phyloP scores from a whole-genome alignment of 129 eudicot genomes.

The Chrysanthemum seticuspe region DNA sequence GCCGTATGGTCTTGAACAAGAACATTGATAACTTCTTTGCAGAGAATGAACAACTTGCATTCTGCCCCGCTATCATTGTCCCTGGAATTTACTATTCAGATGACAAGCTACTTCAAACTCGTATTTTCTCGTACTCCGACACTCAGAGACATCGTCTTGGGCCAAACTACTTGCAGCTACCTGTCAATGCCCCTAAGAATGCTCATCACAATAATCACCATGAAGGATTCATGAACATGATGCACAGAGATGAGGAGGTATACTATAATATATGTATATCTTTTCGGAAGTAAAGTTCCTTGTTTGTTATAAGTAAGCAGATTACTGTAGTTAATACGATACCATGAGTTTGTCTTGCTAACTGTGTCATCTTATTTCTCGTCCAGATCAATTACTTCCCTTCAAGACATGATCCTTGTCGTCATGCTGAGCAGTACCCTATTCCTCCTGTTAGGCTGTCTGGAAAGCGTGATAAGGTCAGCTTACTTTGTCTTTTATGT shows the following conservation, averaged over 20 bases:
- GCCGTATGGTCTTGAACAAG: conserved; percentile 78
- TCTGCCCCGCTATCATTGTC: conserved; percentile 68
- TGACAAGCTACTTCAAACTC: conserved; percentile 77
- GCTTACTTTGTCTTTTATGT: too few species aligned
- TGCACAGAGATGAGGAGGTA: conserved; percentile 21
- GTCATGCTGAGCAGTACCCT: conserved; percentile 72
- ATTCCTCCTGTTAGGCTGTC: conserved; percentile 50
- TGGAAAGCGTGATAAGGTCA: conserved; percentile 65
- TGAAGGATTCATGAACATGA: conserved; percentile 72
- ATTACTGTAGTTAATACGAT: not conserved
- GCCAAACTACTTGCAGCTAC: conserved; percentile 75
- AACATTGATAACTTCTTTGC: conserved; percentile 86
- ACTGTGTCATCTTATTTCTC: not conserved
- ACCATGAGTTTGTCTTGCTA: not conserved
- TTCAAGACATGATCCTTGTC: conserved; percentile 66
- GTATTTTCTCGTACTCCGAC: conserved; percentile 70
- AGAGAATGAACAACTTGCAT: conserved; percentile 82
- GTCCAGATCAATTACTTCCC: conserved; percentile 69
- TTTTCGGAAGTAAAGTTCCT: not conserved
- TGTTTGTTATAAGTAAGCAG: not conserved
- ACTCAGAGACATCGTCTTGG: conserved; percentile 86
- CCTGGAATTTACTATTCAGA: conserved; percentile 75
- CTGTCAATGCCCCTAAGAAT: conserved; percentile 76
- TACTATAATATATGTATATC: not conserved
- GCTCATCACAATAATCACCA: conserved; percentile 81